Evolutionary conservation across 2,329 filamentous ascomycete species (phyloP).

Genomic region (Monosporascus cannonballus): DNA sequence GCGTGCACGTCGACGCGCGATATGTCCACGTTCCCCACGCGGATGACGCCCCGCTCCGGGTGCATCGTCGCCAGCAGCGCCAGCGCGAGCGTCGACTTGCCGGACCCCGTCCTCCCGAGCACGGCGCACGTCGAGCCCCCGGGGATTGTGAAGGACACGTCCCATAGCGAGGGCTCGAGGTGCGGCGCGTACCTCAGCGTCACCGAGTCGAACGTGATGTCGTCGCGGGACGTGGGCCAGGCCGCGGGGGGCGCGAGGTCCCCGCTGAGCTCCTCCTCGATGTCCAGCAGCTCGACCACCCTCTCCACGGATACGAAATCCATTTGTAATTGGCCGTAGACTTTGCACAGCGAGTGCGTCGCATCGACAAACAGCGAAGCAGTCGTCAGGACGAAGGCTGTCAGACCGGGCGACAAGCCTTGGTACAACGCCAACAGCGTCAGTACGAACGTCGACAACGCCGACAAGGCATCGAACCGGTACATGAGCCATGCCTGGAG

Average conservation of each 20-base stretch:
- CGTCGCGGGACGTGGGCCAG: slow-evolving; percentile 69
- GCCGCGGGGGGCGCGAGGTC: slow-evolving; percentile 62
- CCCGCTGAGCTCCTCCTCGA: slow-evolving; percentile 69
- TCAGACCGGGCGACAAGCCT: slow-evolving; percentile 68
- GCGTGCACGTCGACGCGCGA: slow-evolving; percentile 46
- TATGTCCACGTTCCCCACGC: slow-evolving; percentile 49
- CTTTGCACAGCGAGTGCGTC: slow-evolving; percentile 69
- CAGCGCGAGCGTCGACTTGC: slow-evolving; percentile 72
- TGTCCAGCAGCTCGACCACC: slow-evolving; percentile 71
- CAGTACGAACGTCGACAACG: slow-evolving; percentile 65
- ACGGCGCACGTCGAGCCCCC: slow-evolving; percentile 57
- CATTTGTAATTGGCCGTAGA: slow-evolving; percentile 82
- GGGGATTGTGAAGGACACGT: slow-evolving; percentile 68
- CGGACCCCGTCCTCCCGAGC: slow-evolving; percentile 77
- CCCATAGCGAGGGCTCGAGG: slow-evolving; percentile 64
- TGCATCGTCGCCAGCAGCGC: slow-evolving; percentile 51
- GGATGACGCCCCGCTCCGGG: slow-evolving; percentile 44
- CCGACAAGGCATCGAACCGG: slow-evolving; percentile 68
- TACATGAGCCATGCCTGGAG: slow-evolving; percentile 80
- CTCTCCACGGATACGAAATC: slow-evolving; percentile 88
- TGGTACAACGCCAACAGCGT: slow-evolving; percentile 70
- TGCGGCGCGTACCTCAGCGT: slow-evolving; percentile 75
- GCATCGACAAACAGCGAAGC: slow-evolving; percentile 62
- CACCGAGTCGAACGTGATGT: slow-evolving; percentile 70
- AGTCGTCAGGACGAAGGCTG: slow-evolving; percentile 76